Conservation (phyloP, 805 yeast species). For the Saturnispora silvae region DNA sequence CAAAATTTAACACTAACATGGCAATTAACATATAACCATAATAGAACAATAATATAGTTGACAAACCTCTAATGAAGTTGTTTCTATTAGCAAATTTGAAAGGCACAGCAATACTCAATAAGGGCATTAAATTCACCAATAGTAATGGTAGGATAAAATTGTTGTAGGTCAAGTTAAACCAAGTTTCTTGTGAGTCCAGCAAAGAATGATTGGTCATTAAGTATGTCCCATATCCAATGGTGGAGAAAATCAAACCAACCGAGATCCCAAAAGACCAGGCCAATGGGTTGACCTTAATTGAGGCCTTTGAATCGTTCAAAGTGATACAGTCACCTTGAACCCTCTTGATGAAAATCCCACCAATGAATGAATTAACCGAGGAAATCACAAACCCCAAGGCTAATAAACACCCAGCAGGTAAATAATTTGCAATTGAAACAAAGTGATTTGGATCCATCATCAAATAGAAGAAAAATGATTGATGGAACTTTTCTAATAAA, state of each 20-base stretch:
- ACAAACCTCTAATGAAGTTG: conserved; percentile 19
- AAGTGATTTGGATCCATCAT: conserved; percentile 67
- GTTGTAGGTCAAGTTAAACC: conserved; percentile 6
- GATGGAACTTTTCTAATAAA: conserved; percentile 90
- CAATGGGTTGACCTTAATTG: conserved; percentile 21
- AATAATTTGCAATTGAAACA: conserved; percentile 87
- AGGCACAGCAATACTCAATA: neutral
- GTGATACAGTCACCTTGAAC: neutral
- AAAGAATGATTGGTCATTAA: conserved; percentile 4
- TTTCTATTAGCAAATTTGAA: conserved; percentile 1
- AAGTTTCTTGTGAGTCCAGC: neutral
- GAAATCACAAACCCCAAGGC: conserved; percentile 62
- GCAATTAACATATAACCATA: conserved; percentile 63
- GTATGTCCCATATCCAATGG: conserved; percentile 20
- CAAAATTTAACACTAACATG: conserved; percentile 70
- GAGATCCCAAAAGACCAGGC: conserved; percentile 24
- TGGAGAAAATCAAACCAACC: conserved; percentile 16
- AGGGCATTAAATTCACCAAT: conserved; percentile 7
- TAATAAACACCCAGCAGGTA: conserved; percentile 72
- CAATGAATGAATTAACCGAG: conserved; percentile 47
- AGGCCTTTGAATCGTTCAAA: conserved; percentile 10
- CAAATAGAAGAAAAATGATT: conserved; percentile 87
- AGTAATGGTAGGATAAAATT: conserved; percentile 14
- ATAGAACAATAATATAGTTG: conserved; percentile 34
- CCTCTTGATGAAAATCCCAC: conserved; percentile 27